Percentiles rank a stretch among this genome's conserved stretches.
Evolutionary conservation across 73 alveolate species (phyloP).

Genomic region (Tetrahymena borealis): DNA sequence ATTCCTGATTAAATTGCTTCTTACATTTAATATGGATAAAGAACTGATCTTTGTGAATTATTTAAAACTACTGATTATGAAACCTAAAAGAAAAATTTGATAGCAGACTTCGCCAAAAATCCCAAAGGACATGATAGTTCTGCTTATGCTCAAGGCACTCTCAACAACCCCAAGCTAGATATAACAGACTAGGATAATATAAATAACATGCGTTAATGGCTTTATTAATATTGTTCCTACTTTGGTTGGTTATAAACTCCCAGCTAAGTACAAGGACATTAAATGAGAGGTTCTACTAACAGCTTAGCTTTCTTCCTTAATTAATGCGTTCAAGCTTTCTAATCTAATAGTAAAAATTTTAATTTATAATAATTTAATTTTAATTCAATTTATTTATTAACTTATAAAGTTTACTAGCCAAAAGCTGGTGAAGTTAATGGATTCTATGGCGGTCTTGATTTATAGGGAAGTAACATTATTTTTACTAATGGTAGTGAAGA

Average conservation of each 20-base stretch:
- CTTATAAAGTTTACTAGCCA: conserved; percentile 10
- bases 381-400: background rate
- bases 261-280: background rate
- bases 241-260: conserved; percentile 42
- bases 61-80: background rate
- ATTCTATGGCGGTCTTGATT: conserved; percentile 32
- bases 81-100: background rate
- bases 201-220: conserved; percentile 16
- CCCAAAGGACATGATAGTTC: background rate
- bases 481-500: conserved; percentile 66
- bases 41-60: conserved; percentile 14
- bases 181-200: background rate
- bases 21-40: conserved; percentile 16
- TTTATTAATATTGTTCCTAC: conserved; percentile 26
- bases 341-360: background rate
- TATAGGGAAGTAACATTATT: conserved; percentile 48
- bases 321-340: background rate
- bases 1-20: conserved; percentile 26
- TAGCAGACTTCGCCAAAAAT: background rate
- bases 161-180: background rate
- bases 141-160: background rate
- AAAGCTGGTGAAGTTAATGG: conserved; percentile 51
- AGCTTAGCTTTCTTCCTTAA: background rate
- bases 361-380: background rate
- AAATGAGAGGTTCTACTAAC: background rate